A percentile compares a stretch with the other conserved stretches of the same genome.
Evolutionary conservation across 2,329 filamentous ascomycete species (phyloP).

Genomic region (Madurella mycetomatis): DNA sequence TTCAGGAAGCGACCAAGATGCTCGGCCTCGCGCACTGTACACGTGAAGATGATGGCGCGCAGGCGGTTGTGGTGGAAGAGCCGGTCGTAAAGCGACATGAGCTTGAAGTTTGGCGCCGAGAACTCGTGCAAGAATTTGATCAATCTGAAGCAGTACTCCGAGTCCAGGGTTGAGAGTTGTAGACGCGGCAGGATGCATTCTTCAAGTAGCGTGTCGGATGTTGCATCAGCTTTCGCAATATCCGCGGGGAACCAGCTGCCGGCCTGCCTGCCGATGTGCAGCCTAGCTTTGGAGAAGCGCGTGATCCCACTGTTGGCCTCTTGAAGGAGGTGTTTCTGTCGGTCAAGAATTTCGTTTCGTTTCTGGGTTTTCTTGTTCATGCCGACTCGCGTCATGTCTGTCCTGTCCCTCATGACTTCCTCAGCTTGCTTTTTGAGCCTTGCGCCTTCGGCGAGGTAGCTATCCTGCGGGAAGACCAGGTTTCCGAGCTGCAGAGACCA

Average conservation of each 20-base stretch:
- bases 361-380: conserved; percentile 64
- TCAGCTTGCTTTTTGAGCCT: conserved; percentile 63
- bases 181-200: conserved; percentile 89
- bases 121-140: conserved; percentile 82
- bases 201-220: conserved; percentile 77
- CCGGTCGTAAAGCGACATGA: conserved; percentile 76
- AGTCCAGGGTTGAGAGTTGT: conserved; percentile 77
- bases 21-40: conserved; percentile 85
- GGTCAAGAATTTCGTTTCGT: conserved; percentile 63
- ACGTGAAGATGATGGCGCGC: conserved; percentile 78
- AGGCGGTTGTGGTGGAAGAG: conserved; percentile 81
- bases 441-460: conserved; percentile 72
- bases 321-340: conserved; percentile 64
- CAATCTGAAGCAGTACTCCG: conserved; percentile 83
- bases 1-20: conserved; percentile 89
- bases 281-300: conserved; percentile 61
- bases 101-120: conserved; percentile 79
- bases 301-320: conserved; percentile 69
- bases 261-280: conserved; percentile 70
- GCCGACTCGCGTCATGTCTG: conserved; percentile 65
- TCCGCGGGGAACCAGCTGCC: conserved; percentile 70
- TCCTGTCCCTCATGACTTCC: conserved; percentile 64
- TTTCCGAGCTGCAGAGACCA: conserved; percentile 87
- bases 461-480: conserved; percentile 67
- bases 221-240: conserved; percentile 56